phyloP scores from a whole-genome alignment of 495 filamentous ascomycete species.

The Haplographium delicatum region DNA sequence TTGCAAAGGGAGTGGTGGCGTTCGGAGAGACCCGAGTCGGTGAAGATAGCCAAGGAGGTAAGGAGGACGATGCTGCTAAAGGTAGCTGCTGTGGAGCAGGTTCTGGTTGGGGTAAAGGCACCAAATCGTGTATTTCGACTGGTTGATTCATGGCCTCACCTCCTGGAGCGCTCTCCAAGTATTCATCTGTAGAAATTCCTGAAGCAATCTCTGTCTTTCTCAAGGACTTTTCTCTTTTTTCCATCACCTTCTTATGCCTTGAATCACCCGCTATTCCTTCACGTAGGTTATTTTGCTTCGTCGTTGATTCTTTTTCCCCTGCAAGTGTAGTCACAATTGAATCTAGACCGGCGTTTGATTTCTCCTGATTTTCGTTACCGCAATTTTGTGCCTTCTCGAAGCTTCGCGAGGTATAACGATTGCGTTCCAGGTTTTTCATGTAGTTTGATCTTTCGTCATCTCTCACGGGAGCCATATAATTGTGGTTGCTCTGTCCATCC shows the following conservation, averaged over 20 bases:
- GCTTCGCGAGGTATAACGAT: too few species aligned
- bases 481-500: too few species aligned
- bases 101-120: constrained; percentile 72
- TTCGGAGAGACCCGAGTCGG: constrained; percentile 60
- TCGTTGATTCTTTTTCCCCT: background rate
- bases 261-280: constrained; percentile 23
- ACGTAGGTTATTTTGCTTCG: background rate
- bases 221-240: constrained; percentile 44
- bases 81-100: constrained; percentile 48
- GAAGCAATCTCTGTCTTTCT: constrained; percentile 26
- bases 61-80: constrained; percentile 45
- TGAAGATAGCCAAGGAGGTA: constrained; percentile 70
- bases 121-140: constrained; percentile 58
- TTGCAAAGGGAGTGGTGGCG: constrained; percentile 53
- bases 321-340: too few species aligned
- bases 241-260: constrained; percentile 39
- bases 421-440: too few species aligned
- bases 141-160: constrained; percentile 25
- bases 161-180: constrained; percentile 24
- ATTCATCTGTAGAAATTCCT: constrained; percentile 19
- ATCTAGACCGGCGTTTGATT: too few species aligned
- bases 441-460: too few species aligned
- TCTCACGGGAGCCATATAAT: too few species aligned
- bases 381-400: too few species aligned
- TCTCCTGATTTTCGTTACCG: background rate